Base-by-base conservation (phyloP, 805 yeast species). In the Pichia ethanolica region DNA sequence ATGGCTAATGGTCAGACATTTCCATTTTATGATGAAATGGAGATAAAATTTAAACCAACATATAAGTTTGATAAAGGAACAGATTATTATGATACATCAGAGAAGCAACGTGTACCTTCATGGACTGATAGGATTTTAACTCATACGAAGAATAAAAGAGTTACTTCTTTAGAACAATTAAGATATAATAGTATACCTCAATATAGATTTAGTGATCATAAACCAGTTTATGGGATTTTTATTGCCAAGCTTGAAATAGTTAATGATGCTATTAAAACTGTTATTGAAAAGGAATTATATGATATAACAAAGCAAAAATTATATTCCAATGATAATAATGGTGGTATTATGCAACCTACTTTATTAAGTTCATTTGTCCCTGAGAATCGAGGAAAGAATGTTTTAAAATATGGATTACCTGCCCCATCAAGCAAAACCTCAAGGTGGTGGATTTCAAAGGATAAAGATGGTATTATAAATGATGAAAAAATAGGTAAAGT, bases 51-150 rank as follows among this genome's bases (percentile, higher is more conserved):
- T 59, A 76, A 84, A 7, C 99, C 99, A 6, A 93, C 99, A 0
- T 93, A 93, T 68, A 93, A 93, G 63, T 93, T 84, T 64, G 96
- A 93, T 62, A 85, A 87, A 44, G 95, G 95, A 5, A 84, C 95
- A 0, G 78, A 77, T 43, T 67, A 62, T 3, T 93, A 90, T 63
- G 99, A 93, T 64, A 78, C 95, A 0, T 83, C 95, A 39, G 98
- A 91, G 59, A 93, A 93, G 66, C 83, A 82, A 65, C 78, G 99
- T 53, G 82, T 87, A 11, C 99, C 99, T 1, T 95, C 99, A 0
- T 93, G 99, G 99, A 90, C 98, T 3, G 99, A 93, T 68, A 71
- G 99, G 50, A 82, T 91, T 34, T 66, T 90, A 44, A 82, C 81
- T 59, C 58, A 71, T 48, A 67, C 75, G 4, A 71, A 85, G 28